These are phyloP conservation scores for Moringa oleifera DNA, from an alignment of 345 rosid species.

Conservation along the genomic window DNA sequence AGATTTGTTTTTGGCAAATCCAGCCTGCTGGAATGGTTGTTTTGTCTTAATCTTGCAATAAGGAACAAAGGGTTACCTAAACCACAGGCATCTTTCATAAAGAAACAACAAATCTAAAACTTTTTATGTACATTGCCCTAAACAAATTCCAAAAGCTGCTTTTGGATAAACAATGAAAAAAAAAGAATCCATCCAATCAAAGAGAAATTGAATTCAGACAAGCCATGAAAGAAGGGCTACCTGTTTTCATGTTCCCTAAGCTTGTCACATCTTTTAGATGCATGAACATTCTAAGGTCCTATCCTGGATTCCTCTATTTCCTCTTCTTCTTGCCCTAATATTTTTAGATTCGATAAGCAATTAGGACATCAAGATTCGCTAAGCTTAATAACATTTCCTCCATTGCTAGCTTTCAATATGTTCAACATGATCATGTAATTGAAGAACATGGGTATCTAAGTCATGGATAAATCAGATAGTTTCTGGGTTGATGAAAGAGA, in stretches of 20 bases:
- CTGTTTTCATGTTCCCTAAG: slow-evolving; percentile 27
- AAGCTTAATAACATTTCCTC: too few species aligned
- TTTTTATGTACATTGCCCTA: not conserved
- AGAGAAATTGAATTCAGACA: slow-evolving; percentile 17
- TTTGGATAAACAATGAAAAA: too few species aligned
- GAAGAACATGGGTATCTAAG: too few species aligned
- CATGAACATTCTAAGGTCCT: not conserved
- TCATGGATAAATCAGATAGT: too few species aligned
- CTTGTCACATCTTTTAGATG: slow-evolving; percentile 12
- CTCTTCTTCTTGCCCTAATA: not conserved
- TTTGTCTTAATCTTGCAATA: too few species aligned
- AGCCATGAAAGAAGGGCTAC: slow-evolving; percentile 24
- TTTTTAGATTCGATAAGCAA: too few species aligned
- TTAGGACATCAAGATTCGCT: too few species aligned
- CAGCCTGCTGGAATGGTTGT: too few species aligned
- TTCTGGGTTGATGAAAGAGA: not conserved
- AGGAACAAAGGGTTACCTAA: slow-evolving; percentile 2
- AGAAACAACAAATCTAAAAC: slow-evolving; percentile 2
- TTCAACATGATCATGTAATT: too few species aligned
- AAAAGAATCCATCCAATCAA: not conserved
- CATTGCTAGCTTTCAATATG: too few species aligned
- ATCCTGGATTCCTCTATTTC: not conserved
- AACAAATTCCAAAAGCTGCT: slow-evolving; percentile 1
- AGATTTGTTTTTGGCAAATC: not conserved
- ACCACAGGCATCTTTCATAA: slow-evolving; percentile 1